A percentile compares a stretch with the other conserved stretches of the same genome.
Conservation (phyloP, 805 yeast genomes). For the Jamesozyma jinghongensis region DNA sequence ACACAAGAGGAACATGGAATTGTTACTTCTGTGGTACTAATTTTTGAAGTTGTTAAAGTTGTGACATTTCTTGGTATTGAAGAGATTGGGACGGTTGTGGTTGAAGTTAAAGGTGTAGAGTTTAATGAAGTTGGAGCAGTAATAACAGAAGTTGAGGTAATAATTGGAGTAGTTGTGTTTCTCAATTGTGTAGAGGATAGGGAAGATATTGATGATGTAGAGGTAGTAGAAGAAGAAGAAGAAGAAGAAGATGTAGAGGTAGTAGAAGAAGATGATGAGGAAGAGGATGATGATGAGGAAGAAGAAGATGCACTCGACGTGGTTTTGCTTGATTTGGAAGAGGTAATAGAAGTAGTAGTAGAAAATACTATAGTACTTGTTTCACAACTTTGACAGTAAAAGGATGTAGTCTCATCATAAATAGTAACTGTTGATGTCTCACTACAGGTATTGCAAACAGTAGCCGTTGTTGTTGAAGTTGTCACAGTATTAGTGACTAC, state of each 20-base stretch:
- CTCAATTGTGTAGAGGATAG: neutral
- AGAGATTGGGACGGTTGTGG: too few species aligned
- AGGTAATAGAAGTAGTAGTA: neutral
- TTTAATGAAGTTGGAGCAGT: neutral
- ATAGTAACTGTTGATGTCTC: neutral
- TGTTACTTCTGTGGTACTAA: neutral
- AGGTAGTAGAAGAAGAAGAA: neutral
- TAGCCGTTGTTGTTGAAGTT: neutral
- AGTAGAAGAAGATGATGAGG: neutral
- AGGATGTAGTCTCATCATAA: neutral
- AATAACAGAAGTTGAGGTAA: neutral
- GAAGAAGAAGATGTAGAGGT: neutral
- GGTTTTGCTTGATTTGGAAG: neutral
- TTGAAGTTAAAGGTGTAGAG: too few species aligned
- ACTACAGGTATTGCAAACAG: slow-evolving; percentile 1
- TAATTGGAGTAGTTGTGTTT: neutral
- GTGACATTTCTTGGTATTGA: too few species aligned
- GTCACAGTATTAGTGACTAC: neutral
- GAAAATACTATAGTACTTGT: neutral
- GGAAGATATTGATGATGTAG: neutral
- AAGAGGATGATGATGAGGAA: neutral
- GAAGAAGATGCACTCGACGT: too few species aligned
- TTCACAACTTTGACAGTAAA: slow-evolving; percentile 3
- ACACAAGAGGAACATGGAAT: neutral
- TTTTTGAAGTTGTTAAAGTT: neutral